Evolutionary conservation across 306 rosid species (phyloP), one percentile per base, ranked within the genome.

Genomic region (Urtica urens): DNA sequence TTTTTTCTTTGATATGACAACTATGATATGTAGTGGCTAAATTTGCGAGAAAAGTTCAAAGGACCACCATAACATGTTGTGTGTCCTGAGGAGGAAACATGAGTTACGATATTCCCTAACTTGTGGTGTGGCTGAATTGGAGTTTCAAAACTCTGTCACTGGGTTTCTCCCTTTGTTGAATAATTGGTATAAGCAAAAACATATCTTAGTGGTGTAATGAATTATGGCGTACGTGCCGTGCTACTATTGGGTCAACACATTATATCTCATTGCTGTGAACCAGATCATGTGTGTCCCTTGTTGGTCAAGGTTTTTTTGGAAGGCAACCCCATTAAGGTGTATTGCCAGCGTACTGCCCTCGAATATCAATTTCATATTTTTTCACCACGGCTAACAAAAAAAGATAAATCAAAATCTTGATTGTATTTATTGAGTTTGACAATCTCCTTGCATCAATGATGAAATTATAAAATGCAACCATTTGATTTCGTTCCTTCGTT

Each of bases 261-360:
- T 23, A 11, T 34, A 52, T 35, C 57, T 3, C n/a, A 8, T 37
- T 52, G 4, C 23, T 35, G 23, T 17, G 23, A 35, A 52, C 8
- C 44, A 50, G 63, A 44, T 43, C 42, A 63, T 45, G 30, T 49
- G 34, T 63, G 59, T 55, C 54, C 40, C 31, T 47, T 55, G 29
- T 7, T n/a, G 38, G 23, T 35, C n/a, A 3, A 35, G 40, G 10
- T 4, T 46, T 52, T 23, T 29, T 57, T 53, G 42, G 59, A 10
- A 28, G 33, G 19, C 53, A 67, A 70, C 40, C 27, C 41, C 29
- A 46, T 23, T 23, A 19, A 46, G 50, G 28, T 46, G n/a, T n/a
- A n/a, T 13, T 26, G 18, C 17, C 6, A 13, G 6, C n/a, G 6
- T 25, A 46, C 15, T 34, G 54, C 47, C 35, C 24, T 51, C 44